Conservation (phyloP, 129 eudicot genomes). For the Tanacetum coccineum region DNA sequence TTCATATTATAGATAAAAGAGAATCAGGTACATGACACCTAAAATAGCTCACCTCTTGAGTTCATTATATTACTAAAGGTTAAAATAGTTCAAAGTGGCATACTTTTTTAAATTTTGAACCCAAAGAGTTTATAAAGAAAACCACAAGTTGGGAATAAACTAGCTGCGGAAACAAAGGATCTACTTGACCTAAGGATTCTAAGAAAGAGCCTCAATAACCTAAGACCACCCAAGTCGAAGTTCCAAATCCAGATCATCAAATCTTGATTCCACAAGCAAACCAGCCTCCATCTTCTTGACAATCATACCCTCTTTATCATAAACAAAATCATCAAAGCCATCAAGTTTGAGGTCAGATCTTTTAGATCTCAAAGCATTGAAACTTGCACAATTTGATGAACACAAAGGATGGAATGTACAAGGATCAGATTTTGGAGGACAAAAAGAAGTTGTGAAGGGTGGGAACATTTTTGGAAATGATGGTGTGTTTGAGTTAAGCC, state of each 20-base stretch:
- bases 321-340: conserved; percentile 5
- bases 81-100: neutral
- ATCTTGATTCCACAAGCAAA: conserved; percentile 18
- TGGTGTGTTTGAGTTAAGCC: conserved; percentile 11
- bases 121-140: too few species aligned
- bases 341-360: conserved; percentile 10
- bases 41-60: conserved; percentile 10
- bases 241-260: conserved; percentile 40
- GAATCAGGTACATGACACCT: neutral
- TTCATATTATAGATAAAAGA: neutral
- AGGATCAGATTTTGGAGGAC: conserved; percentile 22
- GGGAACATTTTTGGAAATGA: conserved; percentile 15
- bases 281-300: conserved; percentile 22
- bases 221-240: conserved; percentile 42
- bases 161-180: too few species aligned
- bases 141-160: too few species aligned
- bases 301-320: conserved; percentile 13
- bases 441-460: conserved; percentile 9
- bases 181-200: neutral
- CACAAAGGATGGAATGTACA: neutral
- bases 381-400: neutral
- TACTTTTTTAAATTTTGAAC: neutral
- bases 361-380: conserved; percentile 1
- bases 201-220: conserved; percentile 6
- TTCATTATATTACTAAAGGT: neutral